Evolutionary conservation across 163 green algal genomes (phyloP), one percentile per base, ranked within the genome.

Genomic region (Prototheca wickerhamii): DNA sequence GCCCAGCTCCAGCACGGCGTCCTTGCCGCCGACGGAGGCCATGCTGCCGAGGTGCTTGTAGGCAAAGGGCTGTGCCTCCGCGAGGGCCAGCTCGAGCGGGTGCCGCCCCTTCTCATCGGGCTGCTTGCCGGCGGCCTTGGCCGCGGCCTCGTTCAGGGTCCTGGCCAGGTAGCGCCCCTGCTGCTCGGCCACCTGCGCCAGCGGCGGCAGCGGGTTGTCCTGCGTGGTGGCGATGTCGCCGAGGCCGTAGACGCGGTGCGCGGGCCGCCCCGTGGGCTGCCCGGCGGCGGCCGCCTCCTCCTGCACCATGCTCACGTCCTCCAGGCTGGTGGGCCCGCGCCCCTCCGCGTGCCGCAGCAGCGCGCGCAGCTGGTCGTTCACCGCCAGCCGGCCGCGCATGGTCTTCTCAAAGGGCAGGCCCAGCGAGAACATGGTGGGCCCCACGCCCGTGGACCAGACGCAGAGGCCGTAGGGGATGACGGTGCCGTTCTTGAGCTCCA

Each of bases 121-220:
- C 21, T n/a, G 10, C 20, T 5, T 8, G 32, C 32, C 33, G 42
- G n/a, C n/a, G 21, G 34, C 35, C 8, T 23, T 4, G 6, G 35
- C 35, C 5, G 60, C 61, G 18, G 43, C 25, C 20, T 35, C 68
- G 55, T 96, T 92, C 4, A 96, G 76, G 23, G 67, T 15, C 4
- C 33, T 44, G 0, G 89, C 88, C 26, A 96, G 71, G 75, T 92
- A 96, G 55, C 77, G 78, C 35, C 88, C 89, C 74, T 96, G 86
- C 76, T 94, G 89, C 77, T 95, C 89, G 7, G 89, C 89, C 31
- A 96, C 89, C 82, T 94, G 84, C 3, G 88, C 88, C 12, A 95
- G 75, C 0, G 89, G 81, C 0, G 88, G 88, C 62, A 95, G 69
- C 15, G 82, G 85, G 25, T 32, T 69, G 25, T 89, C 77, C 8